Base-by-base conservation (phyloP, 2,329 filamentous ascomycete species). In the Grosmannia serpens region DNA sequence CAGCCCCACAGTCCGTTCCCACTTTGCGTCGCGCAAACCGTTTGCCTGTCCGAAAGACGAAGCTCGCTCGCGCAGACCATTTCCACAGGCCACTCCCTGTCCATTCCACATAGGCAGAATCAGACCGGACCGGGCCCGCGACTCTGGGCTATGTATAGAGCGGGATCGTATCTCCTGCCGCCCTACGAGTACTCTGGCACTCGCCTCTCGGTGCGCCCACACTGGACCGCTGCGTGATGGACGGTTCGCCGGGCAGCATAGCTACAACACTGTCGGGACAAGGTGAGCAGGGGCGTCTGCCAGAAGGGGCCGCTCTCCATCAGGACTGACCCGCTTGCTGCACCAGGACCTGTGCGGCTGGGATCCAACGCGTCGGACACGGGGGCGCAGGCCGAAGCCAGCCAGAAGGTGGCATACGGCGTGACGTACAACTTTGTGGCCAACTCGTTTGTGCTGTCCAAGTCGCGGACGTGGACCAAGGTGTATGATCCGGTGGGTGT, bases 391-490 rank as follows among this genome's bases (percentile, higher is more conserved):
- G 26, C 29, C 27, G 54, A 56, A 9, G 44, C 38, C 17, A 49
- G 54, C 54, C 54, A 56, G 54, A 56, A 49, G 41, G n/a, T 58
- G 57, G 50, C 57, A 2, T 55, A 54, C 33, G 57, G 52, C 41
- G 82, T 91, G 70, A 92, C 88, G 17, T 86, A 84, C 33, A 90
- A 88, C 76, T 92, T 92, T 71, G 70, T 92, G 65, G 82, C 92
- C 77, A 94, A 92, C 74, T 74, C 87, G 71, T 91, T 91, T 69
- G 74, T 85, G 58, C 73, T 79, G 55, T 91, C 87, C 26, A 73
- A 79, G 66, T 78, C 88, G 31, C 79, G 83, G 60, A 76, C 85
- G 73, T 90, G 84, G 79, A 90, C 91, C 70, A 87, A 91, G 67
- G 75, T 92, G 62, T 76, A 88, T 71, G 88, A 92, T 72, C 88